Evolutionary conservation across 768 basidiomycete species (phyloP).

Genomic region (Lentinula sp.): DNA sequence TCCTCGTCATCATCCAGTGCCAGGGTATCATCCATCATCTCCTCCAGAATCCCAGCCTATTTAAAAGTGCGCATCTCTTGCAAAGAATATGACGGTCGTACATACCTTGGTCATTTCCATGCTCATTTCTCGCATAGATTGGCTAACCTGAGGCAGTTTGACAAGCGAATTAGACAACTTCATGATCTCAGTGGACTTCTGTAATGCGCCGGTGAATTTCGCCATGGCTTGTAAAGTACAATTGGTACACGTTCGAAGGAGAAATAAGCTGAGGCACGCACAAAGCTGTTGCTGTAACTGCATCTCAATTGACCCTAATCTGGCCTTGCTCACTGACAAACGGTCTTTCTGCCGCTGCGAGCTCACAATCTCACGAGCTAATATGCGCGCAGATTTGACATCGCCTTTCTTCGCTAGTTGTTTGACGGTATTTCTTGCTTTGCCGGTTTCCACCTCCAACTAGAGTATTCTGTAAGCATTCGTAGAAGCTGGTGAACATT

Average conservation of each 20-base stretch:
- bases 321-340: slow-evolving; percentile 87
- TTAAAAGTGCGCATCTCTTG: neutral
- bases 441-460: slow-evolving; percentile 79
- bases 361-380: slow-evolving; percentile 91
- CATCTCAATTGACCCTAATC: slow-evolving; percentile 82
- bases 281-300: slow-evolving; percentile 91
- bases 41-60: slow-evolving; percentile 95
- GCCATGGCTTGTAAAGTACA: slow-evolving; percentile 62
- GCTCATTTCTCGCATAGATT: slow-evolving; percentile 94
- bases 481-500: slow-evolving; percentile 8
- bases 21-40: slow-evolving; percentile 94
- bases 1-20: slow-evolving; percentile 93
- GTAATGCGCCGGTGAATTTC: slow-evolving; percentile 96
- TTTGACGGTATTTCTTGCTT: slow-evolving; percentile 78
- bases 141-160: slow-evolving; percentile 88
- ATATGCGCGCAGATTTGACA: slow-evolving; percentile 84
- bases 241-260: neutral
- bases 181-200: slow-evolving; percentile 99
- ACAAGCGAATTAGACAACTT: slow-evolving; percentile 91
- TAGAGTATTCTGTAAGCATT: slow-evolving; percentile 22
- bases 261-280: slow-evolving; percentile 29
- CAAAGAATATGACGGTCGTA: neutral
- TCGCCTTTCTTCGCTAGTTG: slow-evolving; percentile 89
- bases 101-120: slow-evolving; percentile 99
- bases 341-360: slow-evolving; percentile 93